phyloP scores from a whole-genome alignment of 306 rosid species.

The Malus asiatica region DNA sequence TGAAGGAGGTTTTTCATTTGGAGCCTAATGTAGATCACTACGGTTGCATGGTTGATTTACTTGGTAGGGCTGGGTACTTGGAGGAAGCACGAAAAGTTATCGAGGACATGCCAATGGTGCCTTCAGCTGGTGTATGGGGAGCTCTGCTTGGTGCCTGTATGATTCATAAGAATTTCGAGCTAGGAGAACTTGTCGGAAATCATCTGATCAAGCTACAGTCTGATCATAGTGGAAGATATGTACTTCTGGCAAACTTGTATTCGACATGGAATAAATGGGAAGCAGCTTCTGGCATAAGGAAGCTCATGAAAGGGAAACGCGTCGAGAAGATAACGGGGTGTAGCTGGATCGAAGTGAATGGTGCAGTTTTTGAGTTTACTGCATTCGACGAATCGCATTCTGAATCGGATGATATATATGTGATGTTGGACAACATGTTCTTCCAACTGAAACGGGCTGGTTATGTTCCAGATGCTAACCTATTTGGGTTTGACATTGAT shows the following conservation, averaged over 20 bases:
- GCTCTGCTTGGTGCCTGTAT: constrained; percentile 59
- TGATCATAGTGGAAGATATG: constrained; percentile 49
- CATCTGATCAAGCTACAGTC: constrained; percentile 41
- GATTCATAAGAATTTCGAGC: constrained; percentile 52
- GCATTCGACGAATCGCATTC: constrained; percentile 24
- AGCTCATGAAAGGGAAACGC: constrained; percentile 16
- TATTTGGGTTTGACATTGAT: constrained; percentile 16
- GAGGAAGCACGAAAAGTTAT: constrained; percentile 55
- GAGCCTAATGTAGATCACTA: constrained; percentile 51
- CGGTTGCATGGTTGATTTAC: constrained; percentile 71
- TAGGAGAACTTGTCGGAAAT: constrained; percentile 51
- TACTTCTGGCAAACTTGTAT: constrained; percentile 56
- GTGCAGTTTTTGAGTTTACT: constrained; percentile 16
- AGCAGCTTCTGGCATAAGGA: constrained; percentile 37
- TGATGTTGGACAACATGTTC: constrained; percentile 20
- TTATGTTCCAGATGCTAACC: constrained; percentile 5
- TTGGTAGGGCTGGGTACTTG: constrained; percentile 53
- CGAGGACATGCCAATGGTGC: constrained; percentile 46
- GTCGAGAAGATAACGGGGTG: constrained; percentile 22
- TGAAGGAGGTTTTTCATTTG: constrained; percentile 43
- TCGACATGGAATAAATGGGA: constrained; percentile 57
- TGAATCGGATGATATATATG: constrained; percentile 13
- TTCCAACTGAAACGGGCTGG: constrained; percentile 16
- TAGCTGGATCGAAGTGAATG: constrained; percentile 25
- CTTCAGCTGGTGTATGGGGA: constrained; percentile 60